A percentile compares a stretch with the other conserved stretches of the same genome.
phyloP scores from a whole-genome alignment of 2,329 filamentous ascomycete genomes.

The Diaporthe ilicicola region DNA sequence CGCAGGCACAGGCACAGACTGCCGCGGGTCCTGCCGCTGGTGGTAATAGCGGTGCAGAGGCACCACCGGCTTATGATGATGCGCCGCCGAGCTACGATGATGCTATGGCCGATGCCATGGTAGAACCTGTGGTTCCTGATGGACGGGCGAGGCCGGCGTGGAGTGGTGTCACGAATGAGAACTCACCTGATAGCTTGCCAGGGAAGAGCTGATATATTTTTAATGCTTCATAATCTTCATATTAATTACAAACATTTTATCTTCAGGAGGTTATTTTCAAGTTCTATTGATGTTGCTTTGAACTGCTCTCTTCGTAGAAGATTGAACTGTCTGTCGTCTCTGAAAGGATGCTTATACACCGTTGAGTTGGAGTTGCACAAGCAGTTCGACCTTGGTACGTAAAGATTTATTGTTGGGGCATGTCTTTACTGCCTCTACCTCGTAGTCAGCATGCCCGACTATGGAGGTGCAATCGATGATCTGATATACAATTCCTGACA shows the following conservation, averaged over 20 bases:
- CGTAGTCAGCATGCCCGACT: too few relatives aligned
- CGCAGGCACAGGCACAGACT: conserved; percentile 4
- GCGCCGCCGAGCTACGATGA: conserved; percentile 97
- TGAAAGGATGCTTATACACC: neutral
- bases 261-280: neutral
- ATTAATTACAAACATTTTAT: neutral
- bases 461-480: too few relatives aligned
- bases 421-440: too few relatives aligned
- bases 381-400: too few relatives aligned
- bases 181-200: conserved; percentile 60
- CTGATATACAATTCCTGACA: neutral
- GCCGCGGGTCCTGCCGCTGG: neutral
- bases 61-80: conserved; percentile 66
- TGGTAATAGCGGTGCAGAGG: conserved; percentile 29
- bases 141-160: conserved; percentile 69
- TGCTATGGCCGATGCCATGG: conserved; percentile 80
- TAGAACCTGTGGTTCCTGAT: conserved; percentile 73
- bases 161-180: conserved; percentile 69
- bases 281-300: neutral
- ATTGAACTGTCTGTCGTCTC: neutral
- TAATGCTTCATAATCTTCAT: neutral
- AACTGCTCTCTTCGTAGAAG: neutral
- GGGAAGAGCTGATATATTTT: conserved; percentile 46
- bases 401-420: too few relatives aligned
- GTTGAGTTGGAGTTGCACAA: neutral